These are phyloP conservation scores for Thyridium curvatum DNA, from an alignment of 2,329 filamentous ascomycete species.

Conservation along the genomic window DNA sequence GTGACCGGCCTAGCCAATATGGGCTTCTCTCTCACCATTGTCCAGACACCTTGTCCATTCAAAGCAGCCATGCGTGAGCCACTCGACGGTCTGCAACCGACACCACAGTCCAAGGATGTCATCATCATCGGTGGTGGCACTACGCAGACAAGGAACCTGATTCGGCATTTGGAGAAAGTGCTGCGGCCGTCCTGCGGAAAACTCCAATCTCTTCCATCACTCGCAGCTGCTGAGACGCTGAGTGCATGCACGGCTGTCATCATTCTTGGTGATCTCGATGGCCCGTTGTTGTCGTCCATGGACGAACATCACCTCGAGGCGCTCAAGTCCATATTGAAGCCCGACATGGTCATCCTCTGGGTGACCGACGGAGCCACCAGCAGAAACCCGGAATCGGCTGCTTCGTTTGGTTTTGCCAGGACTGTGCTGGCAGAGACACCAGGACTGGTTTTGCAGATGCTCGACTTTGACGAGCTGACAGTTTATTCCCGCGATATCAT, in stretches of 20 bases:
- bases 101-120: constrained; percentile 12
- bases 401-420: constrained; percentile 22
- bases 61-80: too few relatives aligned
- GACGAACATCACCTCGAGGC: constrained; percentile 19
- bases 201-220: constrained; percentile 6
- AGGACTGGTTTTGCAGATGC: constrained; percentile 19
- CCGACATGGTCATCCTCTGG: constrained; percentile 22
- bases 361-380: constrained; percentile 15
- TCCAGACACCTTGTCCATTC: too few relatives aligned
- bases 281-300: constrained; percentile 24
- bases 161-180: constrained; percentile 9
- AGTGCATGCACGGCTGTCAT: constrained; percentile 21
- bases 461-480: constrained; percentile 19
- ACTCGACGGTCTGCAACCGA: too few relatives aligned
- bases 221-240: constrained; percentile 10
- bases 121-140: constrained; percentile 23
- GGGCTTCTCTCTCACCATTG: too few relatives aligned
- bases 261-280: constrained; percentile 27
- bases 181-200: constrained; percentile 14
- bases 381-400: constrained; percentile 18
- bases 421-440: constrained; percentile 24
- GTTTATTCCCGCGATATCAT: constrained; percentile 7
- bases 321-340: constrained; percentile 16
- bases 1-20: too few relatives aligned
- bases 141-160: constrained; percentile 8